Evolutionary conservation across 2,329 filamentous ascomycete genomes (phyloP).

Genomic region (Dothistroma septosporum): DNA sequence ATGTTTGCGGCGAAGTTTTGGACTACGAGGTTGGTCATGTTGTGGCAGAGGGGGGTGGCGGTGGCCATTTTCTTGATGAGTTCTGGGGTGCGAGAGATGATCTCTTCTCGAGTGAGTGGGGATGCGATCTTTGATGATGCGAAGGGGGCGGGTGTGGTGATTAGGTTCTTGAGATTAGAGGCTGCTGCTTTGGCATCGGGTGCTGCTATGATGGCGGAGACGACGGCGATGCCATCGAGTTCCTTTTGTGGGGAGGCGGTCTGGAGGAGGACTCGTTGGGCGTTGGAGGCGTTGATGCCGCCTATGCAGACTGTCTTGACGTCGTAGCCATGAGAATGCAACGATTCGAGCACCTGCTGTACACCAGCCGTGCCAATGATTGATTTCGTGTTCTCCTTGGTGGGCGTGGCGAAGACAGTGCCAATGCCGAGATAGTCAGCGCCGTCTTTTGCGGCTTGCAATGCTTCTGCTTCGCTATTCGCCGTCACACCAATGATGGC

Average conservation of each 20-base stretch:
- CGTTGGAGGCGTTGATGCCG: conserved; percentile 74
- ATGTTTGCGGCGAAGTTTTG: conserved; percentile 94
- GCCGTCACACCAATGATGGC: conserved; percentile 88
- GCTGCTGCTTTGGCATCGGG: conserved; percentile 62
- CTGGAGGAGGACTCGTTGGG: conserved; percentile 70
- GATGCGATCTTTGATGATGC: conserved; percentile 29
- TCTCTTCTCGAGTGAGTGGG: conserved; percentile 27
- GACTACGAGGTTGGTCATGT: conserved; percentile 96
- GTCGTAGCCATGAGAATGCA: conserved; percentile 48
- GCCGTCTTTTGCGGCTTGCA: conserved; percentile 66
- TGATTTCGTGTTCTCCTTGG: conserved; percentile 81
- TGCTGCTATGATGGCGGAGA: conserved; percentile 81
- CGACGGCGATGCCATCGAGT: conserved; percentile 79
- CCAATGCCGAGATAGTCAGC: conserved; percentile 90
- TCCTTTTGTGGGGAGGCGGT: conserved; percentile 54
- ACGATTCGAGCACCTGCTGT: conserved; percentile 59
- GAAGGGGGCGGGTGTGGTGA: conserved; percentile 44
- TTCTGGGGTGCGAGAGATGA: conserved; percentile 28
- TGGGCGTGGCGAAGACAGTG: conserved; percentile 80
- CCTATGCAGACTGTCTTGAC: conserved; percentile 77
- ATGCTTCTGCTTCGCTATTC: conserved; percentile 68
- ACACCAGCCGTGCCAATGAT: conserved; percentile 73
- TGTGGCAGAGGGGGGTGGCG: conserved; percentile 61
- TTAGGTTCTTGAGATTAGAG: conserved; percentile 53
- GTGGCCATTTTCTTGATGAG: conserved; percentile 57